Percentiles rank a stretch among this genome's conserved stretches.
Conservation (phyloP, 2,329 filamentous ascomycete species). For the Ascochyta fabae region DNA sequence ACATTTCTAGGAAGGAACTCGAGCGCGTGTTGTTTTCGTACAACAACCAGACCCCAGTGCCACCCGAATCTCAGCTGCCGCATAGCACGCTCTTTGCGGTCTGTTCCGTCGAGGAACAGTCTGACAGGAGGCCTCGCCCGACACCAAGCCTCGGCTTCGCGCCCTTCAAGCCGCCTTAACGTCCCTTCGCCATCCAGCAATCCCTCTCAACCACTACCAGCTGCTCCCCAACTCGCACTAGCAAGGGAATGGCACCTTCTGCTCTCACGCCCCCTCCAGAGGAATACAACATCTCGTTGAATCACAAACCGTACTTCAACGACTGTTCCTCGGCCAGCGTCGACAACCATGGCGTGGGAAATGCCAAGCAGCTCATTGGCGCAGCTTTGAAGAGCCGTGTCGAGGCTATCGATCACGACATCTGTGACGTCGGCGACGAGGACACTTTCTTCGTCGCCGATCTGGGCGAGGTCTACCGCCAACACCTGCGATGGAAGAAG, state of each 20-base stretch:
- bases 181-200: constrained; percentile 48
- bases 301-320: constrained; percentile 39
- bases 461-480: constrained; percentile 97
- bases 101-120: constrained; percentile 99
- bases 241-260: constrained; percentile 75
- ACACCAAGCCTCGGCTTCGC: constrained; percentile 86
- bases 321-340: constrained; percentile 41
- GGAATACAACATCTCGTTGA: constrained; percentile 52
- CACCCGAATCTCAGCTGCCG: constrained; percentile 87
- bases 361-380: constrained; percentile 81
- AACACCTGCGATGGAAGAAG: constrained; percentile 97
- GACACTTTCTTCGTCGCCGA: constrained; percentile 99
- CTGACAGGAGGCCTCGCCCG: constrained; percentile 88
- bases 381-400: constrained; percentile 86
- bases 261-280: constrained; percentile 59
- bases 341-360: constrained; percentile 58
- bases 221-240: constrained; percentile 33
- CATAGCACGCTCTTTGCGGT: constrained; percentile 98
- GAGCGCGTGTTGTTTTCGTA: constrained; percentile 54
- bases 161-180: constrained; percentile 95
- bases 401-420: constrained; percentile 81
- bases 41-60: constrained; percentile 58
- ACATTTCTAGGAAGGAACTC: constrained; percentile 45
- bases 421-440: constrained; percentile 90
- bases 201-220: constrained; percentile 12